A percentile compares a stretch with the other conserved stretches of the same genome.
phyloP scores from a whole-genome alignment of 2,329 filamentous ascomycete species.

The Aureobasidium sp. region DNA sequence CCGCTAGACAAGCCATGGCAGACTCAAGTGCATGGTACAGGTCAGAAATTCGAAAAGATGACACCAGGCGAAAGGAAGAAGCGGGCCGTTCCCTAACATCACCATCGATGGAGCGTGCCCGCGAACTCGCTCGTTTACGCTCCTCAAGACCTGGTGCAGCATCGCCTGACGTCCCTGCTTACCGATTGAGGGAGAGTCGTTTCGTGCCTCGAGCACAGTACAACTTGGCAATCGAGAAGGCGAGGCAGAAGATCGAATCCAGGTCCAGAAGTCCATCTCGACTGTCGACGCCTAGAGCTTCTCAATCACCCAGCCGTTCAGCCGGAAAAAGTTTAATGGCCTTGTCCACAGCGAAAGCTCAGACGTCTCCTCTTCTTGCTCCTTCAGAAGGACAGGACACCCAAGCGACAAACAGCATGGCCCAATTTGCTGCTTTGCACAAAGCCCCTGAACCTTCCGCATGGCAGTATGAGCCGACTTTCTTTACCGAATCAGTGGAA shows the following conservation, averaged over 20 bases:
- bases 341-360: not conserved
- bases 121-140: conserved; percentile 23
- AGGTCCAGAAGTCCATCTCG: conserved; percentile 6
- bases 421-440: not conserved
- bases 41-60: conserved; percentile 13
- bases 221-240: conserved; percentile 24
- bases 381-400: not conserved
- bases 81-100: conserved; percentile 20
- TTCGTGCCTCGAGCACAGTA: conserved; percentile 30
- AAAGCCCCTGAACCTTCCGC: not conserved
- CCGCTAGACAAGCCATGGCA: conserved; percentile 22
- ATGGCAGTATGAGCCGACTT: conserved; percentile 1
- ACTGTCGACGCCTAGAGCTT: not conserved
- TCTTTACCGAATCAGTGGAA: not conserved
- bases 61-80: conserved; percentile 10
- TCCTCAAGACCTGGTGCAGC: conserved; percentile 15
- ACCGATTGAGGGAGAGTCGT: conserved; percentile 26
- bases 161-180: conserved; percentile 24
- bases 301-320: not conserved
- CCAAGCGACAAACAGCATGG: not conserved
- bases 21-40: conserved; percentile 13
- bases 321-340: not conserved
- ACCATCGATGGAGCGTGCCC: conserved; percentile 24
- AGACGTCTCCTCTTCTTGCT: not conserved
- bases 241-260: conserved; percentile 20